Evolutionary conservation across 257 asterid genomes (phyloP).

Genomic region (Nicotiana obtusifolia): DNA sequence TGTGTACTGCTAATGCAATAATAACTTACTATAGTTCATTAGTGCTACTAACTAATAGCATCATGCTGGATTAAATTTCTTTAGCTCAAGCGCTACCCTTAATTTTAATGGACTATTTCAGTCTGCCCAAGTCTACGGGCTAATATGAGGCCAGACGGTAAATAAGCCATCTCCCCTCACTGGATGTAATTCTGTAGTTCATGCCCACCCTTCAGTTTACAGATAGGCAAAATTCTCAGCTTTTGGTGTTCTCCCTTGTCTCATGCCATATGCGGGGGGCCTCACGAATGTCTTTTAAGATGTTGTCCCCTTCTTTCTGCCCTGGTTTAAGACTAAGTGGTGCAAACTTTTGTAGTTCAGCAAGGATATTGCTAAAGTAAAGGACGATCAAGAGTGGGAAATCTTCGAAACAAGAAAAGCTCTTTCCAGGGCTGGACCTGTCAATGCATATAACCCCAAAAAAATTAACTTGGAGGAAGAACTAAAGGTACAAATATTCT

Average conservation of each 20-base stretch:
- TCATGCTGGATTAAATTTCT: not conserved
- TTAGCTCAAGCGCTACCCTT: not conserved
- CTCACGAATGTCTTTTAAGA: not conserved
- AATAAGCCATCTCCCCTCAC: not conserved
- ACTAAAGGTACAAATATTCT: constrained; percentile 52
- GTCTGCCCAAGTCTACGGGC: not conserved
- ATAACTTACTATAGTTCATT: not conserved
- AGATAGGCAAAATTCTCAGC: not conserved
- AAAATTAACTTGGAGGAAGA: constrained; percentile 77
- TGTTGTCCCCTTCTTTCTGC: not conserved
- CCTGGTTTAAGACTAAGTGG: constrained; percentile 8
- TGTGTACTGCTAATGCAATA: not conserved
- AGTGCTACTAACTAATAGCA: not conserved
- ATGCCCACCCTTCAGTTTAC: not conserved
- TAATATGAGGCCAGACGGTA: not conserved
- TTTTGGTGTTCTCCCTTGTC: not conserved
- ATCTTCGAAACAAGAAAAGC: constrained; percentile 78
- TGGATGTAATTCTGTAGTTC: not conserved
- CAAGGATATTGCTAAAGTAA: constrained; percentile 90
- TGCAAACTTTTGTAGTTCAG: constrained; percentile 36
- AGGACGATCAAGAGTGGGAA: constrained; percentile 93
- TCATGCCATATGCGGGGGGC: not conserved
- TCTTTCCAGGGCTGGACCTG: constrained; percentile 77
- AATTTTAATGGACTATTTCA: not conserved
- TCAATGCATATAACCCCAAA: constrained; percentile 74